Evolutionary conservation across 441 rosid species (phyloP), one percentile per base, ranked within the genome.

Genomic region (Pelargonium cotyledonis): DNA sequence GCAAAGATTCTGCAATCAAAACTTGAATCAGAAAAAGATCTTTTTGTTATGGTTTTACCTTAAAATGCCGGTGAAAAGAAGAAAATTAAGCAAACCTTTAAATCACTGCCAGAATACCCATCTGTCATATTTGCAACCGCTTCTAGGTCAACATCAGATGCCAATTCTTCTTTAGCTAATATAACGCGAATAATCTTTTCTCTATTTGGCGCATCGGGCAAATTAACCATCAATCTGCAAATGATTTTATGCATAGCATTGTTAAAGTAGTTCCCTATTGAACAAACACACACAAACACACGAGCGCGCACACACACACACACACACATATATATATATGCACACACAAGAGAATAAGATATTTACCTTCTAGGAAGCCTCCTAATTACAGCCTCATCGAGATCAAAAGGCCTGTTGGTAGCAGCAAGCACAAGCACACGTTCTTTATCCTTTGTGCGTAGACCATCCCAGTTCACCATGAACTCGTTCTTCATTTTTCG

Each of bases 401-500:
- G 95, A 80, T 95, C 99, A 78, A 89, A 95, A 57, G 99, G 99
- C 67, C 99, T 82, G 76, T 95, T 95, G 67, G 99, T 95, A 55
- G 97, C 97, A 76, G 96, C 98, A 62, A 95, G 97, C 57, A 95
- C 99, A 53, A 95, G 80, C 8, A 95, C 97, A 5, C 99, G 85
- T 79, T 95, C 99, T 81, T 81, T 91, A 75, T 92, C 98, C 76
- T 95, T 95, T 29, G 98, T 95, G 40, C 96, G 88, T 29, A 95
- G 79, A 66, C 99, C 99, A 67, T 95, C 99, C 99, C 99, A 95
- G 71, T 95, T 92, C 55, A 92, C 90, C 97, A 95, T 95, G 67
- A 95, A 95, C 70, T 95, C 99, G 58, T 95, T 95, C 85, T 95
- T 95, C 98, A 95, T 95, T 84, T 95, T 95, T 23, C 99, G 96